A percentile compares a stretch with the other conserved stretches of the same genome.
These are phyloP conservation scores for Neonectria magnoliae DNA, from an alignment of 2,329 filamentous ascomycete genomes.

Conservation along the genomic window DNA sequence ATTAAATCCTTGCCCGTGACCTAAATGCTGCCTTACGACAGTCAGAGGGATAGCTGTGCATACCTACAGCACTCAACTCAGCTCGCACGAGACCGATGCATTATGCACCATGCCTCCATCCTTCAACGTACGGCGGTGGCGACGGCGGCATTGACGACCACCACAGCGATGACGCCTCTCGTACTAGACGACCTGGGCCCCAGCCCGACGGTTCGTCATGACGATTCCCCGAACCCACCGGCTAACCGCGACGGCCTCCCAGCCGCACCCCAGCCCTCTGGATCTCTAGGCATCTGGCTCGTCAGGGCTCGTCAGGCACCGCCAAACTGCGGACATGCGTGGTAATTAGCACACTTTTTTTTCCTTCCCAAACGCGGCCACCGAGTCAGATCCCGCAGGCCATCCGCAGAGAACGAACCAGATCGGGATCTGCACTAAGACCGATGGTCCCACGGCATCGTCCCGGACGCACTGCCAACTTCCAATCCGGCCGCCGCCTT, in stretches of 20 bases:
- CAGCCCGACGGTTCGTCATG: conserved; percentile 21
- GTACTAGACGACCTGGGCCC: conserved; percentile 21
- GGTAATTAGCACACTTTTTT: neutral
- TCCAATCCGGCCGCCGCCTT: conserved; percentile 31
- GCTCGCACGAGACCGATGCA: conserved; percentile 30
- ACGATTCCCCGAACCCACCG: conserved; percentile 31
- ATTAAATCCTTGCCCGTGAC: no score
- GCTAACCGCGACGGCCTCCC: conserved; percentile 29
- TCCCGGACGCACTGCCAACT: conserved; percentile 23
- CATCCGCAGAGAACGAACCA: conserved; percentile 33
- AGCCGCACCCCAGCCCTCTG: conserved; percentile 33
- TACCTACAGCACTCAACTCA: conserved; percentile 28
- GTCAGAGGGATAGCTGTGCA: no score
- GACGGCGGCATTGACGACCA: conserved; percentile 26
- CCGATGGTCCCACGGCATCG: conserved; percentile 31
- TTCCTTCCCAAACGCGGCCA: conserved; percentile 33
- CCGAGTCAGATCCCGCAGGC: conserved; percentile 42
- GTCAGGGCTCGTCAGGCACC: neutral
- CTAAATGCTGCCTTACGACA: no score
- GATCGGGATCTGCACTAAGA: conserved; percentile 45
- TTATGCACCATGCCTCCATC: conserved; percentile 24
- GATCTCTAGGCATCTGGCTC: neutral
- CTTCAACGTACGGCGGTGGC: conserved; percentile 21
- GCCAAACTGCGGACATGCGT: neutral
- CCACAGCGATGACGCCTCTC: conserved; percentile 7